Evolutionary conservation across 2,329 filamentous ascomycete genomes (phyloP).

Genomic region (Clarireedia monteithiana): DNA sequence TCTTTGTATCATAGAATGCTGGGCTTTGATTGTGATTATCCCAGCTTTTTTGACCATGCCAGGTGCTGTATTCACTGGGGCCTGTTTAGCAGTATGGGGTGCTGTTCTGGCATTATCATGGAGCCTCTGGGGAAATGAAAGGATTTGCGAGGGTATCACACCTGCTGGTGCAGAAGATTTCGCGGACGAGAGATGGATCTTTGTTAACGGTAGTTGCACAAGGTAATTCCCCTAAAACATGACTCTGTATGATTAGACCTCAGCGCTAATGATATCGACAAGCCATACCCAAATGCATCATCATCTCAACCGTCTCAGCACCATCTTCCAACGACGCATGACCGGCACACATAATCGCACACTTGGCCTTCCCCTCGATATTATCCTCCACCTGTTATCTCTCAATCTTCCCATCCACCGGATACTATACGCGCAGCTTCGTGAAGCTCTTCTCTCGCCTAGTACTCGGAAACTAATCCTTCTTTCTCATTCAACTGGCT

Average conservation of each 20-base stretch:
- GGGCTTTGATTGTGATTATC: slow-evolving; percentile 4
- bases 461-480: slow-evolving; percentile 60
- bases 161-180: slow-evolving; percentile 1
- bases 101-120: slow-evolving; percentile 5
- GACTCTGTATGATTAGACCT: not conserved
- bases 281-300: slow-evolving; percentile 55
- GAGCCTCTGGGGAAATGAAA: slow-evolving; percentile 9
- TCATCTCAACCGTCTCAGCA: slow-evolving; percentile 60
- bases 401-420: slow-evolving; percentile 59
- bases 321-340: slow-evolving; percentile 62
- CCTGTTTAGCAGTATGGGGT: not conserved
- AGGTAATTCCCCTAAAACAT: slow-evolving; percentile 5
- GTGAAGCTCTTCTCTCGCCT: slow-evolving; percentile 52
- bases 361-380: slow-evolving; percentile 61
- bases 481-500: slow-evolving; percentile 68
- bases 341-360: slow-evolving; percentile 71
- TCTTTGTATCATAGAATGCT: slow-evolving; percentile 10
- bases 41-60: slow-evolving; percentile 12
- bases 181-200: slow-evolving; percentile 14
- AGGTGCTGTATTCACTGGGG: slow-evolving; percentile 6
- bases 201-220: slow-evolving; percentile 14
- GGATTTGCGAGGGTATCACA: slow-evolving; percentile 2
- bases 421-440: slow-evolving; percentile 50
- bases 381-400: slow-evolving; percentile 67
- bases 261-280: not conserved